A percentile compares a stretch with the other conserved stretches of the same genome.
These are phyloP conservation scores for Pigoraptor vietnamica DNA, from an alignment of 78 protist genomes.

Conservation along the genomic window DNA sequence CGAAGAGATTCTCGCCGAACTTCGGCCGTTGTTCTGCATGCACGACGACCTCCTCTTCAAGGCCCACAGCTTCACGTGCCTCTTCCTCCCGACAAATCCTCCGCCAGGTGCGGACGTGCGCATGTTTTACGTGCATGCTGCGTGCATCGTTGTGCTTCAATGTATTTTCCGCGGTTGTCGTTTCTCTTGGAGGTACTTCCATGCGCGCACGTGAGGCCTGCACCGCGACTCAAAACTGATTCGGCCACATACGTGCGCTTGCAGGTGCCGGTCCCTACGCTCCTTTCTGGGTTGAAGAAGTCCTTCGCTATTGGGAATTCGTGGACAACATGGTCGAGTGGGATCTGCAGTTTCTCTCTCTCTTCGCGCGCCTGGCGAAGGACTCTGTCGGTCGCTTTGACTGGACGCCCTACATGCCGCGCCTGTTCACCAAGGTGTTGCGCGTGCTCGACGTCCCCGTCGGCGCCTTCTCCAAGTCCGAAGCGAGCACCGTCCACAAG, in stretches of 20 bases:
- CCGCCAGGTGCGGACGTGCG: background rate
- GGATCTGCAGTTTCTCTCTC: conserved; percentile 12
- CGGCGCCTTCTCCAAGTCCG: background rate
- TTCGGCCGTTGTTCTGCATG: conserved; percentile 21
- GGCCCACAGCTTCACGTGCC: conserved; percentile 7
- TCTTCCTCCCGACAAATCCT: conserved; percentile 24
- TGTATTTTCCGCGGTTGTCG: background rate
- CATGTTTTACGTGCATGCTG: background rate
- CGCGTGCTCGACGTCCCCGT: background rate
- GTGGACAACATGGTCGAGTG: conserved; percentile 4
- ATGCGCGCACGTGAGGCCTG: background rate
- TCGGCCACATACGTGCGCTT: background rate
- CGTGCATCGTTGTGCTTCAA: background rate
- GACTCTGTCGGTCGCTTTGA: conserved; percentile 1
- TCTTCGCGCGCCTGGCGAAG: conserved; percentile 15
- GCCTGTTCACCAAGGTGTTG: background rate
- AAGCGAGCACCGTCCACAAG: background rate
- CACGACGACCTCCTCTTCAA: conserved; percentile 15
- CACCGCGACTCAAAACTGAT: background rate
- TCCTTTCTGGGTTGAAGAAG: conserved; percentile 5
- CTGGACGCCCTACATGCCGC: background rate
- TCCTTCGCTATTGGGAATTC: conserved; percentile 5
- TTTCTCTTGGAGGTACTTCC: background rate
- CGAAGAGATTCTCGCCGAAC: conserved; percentile 35
- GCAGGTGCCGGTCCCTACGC: background rate